phyloP scores from a whole-genome alignment of 140 eudicot species.

The Anethum foeniculum region DNA sequence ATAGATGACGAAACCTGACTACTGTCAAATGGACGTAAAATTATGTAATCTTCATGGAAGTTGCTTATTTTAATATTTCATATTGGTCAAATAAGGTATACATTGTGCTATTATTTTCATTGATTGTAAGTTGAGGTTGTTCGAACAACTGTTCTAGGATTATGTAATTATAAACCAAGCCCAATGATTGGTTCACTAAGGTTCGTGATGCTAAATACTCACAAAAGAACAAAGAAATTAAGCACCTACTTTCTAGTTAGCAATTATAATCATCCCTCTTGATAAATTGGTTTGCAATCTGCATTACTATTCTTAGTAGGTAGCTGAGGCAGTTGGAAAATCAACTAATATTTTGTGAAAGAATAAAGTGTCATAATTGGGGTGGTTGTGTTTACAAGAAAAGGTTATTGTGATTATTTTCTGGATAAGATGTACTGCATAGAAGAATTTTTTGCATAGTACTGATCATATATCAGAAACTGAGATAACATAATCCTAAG shows the following conservation, averaged over 20 bases:
- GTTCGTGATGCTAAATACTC: conserved; percentile 25
- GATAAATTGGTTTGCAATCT: conserved; percentile 5
- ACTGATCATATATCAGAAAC: not conserved
- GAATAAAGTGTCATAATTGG: not conserved
- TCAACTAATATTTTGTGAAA: not conserved
- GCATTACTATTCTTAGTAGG: not conserved
- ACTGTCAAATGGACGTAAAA: not conserved
- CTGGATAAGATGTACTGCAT: not conserved
- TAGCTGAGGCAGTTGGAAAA: conserved; percentile 17
- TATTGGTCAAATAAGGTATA: not conserved
- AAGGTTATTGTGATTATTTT: not conserved
- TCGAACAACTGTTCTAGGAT: conserved; percentile 12
- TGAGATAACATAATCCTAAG: not conserved
- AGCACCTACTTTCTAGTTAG: conserved; percentile 5
- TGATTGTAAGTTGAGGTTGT: not conserved
- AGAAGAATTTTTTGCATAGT: not conserved
- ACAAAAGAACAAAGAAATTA: conserved; percentile 16
- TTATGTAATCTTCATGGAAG: not conserved
- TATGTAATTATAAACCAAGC: conserved; percentile 19
- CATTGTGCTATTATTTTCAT: conserved; percentile 6
- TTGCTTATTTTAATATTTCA: not conserved
- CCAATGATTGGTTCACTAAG: conserved; percentile 28
- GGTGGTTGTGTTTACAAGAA: conserved; percentile 4
- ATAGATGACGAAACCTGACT: not conserved
- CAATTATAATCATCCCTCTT: conserved; percentile 13